Evolutionary conservation across 371 early-diverging fungal genomes (phyloP), one percentile per base, ranked within the genome.

Genomic region (Rhizomucor pusillus): DNA sequence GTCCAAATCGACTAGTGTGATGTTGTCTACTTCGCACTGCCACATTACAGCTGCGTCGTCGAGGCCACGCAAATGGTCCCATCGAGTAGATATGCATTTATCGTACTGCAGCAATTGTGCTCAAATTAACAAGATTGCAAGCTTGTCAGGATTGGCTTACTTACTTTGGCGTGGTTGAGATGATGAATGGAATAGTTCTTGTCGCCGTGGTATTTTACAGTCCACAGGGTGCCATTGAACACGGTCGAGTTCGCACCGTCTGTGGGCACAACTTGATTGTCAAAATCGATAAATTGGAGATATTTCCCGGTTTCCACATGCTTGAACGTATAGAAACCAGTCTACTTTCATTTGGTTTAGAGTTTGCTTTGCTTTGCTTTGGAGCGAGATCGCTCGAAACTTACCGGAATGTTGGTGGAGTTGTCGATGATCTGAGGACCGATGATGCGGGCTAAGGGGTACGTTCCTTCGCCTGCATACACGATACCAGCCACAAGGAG

Each of bases 21-120:
- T 57, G 35, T 68, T 63, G 35, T 68, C 68, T 13, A 63, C 54
- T 47, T 68, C 68, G 43, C 68, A 68, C 46, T 68, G 68, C 58
- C 59, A 61, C 56, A 60, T 68, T 5, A 63, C 68, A 2, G 62
- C 68, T 3, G 68, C 68, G 50, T 68, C 68, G 35, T 63, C 64
- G 9, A 57, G 52, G 18, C 68, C 68, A n/a, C 50, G 37, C 25
- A 45, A 49, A 50, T 63, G 58, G 52, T 68, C 63, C 68, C 68
- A 68, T 14, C 68, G 64, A 20, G 68, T 68, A 0, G 68, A 68
- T 36, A 68, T 54, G 29, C 68, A 68, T 24, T 68, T 68, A 50
- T 67, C 68, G 36, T 67, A 62, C 45, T 56, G n/a, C 20, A 18
- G 5, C 19, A 12, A 19, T 6, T n/a, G n/a, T n/a, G n/a, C 5